These are phyloP conservation scores for Biancaea sappan DNA, from an alignment of 306 rosid genomes.

Conservation along the genomic window DNA sequence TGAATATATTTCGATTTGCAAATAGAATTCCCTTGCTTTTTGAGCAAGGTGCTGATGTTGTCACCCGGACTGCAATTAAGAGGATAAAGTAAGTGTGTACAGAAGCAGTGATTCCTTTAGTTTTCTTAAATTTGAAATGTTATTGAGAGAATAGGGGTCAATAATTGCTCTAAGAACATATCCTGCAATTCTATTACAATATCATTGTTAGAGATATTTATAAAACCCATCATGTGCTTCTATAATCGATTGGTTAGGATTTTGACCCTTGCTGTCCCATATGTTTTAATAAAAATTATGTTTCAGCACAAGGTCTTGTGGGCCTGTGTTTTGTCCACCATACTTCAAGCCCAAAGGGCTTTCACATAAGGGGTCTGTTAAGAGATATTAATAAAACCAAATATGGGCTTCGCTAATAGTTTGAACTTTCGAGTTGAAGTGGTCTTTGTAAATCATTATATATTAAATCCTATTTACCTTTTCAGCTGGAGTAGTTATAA, in stretches of 20 bases:
- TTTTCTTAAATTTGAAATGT: constrained; percentile 4
- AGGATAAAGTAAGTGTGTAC: constrained; percentile 73
- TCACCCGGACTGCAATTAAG: constrained; percentile 90
- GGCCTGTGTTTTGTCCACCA: background rate
- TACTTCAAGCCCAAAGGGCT: background rate
- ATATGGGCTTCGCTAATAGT: background rate
- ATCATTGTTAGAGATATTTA: background rate
- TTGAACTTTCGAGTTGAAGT: background rate
- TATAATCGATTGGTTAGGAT: background rate
- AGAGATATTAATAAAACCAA: background rate
- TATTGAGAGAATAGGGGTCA: constrained; percentile 1
- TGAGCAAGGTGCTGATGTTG: constrained; percentile 99
- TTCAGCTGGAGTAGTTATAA: constrained; percentile 91
- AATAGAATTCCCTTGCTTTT: constrained; percentile 99
- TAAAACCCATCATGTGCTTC: background rate
- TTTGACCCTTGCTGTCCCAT: background rate
- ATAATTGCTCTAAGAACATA: background rate
- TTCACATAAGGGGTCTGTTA: background rate
- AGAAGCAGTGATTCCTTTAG: constrained; percentile 15
- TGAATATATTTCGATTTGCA: constrained; percentile 94
- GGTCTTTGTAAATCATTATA: constrained; percentile 20
- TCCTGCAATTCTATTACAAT: background rate
- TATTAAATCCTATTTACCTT: constrained; percentile 25
- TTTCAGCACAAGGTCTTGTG: background rate
- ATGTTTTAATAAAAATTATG: background rate